Percentiles rank a stretch among this genome's conserved stretches.
Conservation (phyloP, 148 eudicot genomes). For the Silene latifolia region DNA sequence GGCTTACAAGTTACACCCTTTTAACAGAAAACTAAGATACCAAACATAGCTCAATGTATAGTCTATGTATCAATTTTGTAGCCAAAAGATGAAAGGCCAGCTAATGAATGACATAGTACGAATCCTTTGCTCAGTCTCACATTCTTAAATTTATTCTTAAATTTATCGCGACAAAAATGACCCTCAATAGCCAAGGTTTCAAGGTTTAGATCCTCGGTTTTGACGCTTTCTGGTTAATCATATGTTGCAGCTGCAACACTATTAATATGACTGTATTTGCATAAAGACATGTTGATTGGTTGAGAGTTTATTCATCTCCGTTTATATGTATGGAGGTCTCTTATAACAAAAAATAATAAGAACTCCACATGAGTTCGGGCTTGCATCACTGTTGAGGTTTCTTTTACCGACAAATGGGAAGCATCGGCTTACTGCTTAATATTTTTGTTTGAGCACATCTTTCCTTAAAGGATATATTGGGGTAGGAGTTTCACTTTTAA, state of each 20-base stretch:
- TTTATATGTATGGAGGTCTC: no score
- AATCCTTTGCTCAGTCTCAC: neutral
- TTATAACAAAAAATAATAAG: no score
- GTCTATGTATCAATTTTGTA: conserved; percentile 10
- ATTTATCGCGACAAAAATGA: neutral
- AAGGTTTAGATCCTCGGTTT: neutral
- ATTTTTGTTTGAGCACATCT: no score
- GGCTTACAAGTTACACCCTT: neutral
- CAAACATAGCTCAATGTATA: conserved; percentile 1
- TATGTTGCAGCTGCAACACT: neutral
- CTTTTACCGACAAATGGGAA: no score
- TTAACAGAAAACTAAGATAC: neutral
- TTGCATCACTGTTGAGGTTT: no score
- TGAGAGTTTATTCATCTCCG: neutral
- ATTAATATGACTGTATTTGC: neutral
- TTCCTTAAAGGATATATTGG: no score
- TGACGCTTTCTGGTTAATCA: neutral
- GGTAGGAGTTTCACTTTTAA: no score
- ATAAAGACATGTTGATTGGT: neutral
- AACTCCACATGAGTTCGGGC: no score
- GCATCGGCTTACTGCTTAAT: no score
- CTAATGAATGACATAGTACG: neutral
- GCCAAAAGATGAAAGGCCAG: neutral
- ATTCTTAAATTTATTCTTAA: no score
- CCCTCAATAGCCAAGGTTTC: neutral